phyloP scores from a whole-genome alignment of 2,329 filamentous ascomycete genomes.

The Paraconiothyrium brasiliense region DNA sequence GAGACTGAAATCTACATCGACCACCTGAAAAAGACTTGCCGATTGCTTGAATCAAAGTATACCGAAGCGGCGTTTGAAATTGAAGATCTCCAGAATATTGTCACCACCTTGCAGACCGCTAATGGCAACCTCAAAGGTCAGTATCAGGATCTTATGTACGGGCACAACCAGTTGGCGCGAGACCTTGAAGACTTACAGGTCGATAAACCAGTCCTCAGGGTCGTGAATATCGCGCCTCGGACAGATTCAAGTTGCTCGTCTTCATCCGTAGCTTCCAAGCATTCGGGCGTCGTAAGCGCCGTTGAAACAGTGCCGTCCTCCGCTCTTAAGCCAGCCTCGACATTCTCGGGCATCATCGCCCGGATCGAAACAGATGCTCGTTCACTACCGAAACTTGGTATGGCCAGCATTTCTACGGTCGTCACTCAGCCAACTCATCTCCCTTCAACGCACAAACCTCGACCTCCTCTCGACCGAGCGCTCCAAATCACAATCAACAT shows the following conservation, averaged over 20 bases:
- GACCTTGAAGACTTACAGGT: background rate
- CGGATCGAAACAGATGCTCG: background rate
- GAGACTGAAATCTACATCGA: background rate
- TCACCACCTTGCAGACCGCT: background rate
- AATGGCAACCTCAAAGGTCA: background rate
- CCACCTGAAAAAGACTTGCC: background rate
- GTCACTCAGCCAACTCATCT: background rate
- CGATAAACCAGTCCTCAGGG: background rate
- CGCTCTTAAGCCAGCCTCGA: background rate
- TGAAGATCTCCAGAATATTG: background rate
- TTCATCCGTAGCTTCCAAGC: background rate
- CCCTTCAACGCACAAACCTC: background rate
- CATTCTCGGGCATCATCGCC: background rate
- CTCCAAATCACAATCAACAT: slow-evolving; percentile 25
- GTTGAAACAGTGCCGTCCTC: background rate
- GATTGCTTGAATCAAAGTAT: background rate
- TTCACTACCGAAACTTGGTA: too few relatives aligned
- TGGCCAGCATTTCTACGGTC: too few relatives aligned
- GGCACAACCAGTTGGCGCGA: background rate
- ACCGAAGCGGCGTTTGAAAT: background rate
- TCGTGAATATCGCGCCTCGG: background rate
- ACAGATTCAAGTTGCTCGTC: background rate
- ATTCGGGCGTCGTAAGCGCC: background rate
- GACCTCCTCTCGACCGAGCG: background rate
- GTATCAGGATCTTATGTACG: background rate